A percentile compares a stretch with the other conserved stretches of the same genome.
phyloP scores from a whole-genome alignment of 176 grass and related monocot species.

The Oryza officinalis region DNA sequence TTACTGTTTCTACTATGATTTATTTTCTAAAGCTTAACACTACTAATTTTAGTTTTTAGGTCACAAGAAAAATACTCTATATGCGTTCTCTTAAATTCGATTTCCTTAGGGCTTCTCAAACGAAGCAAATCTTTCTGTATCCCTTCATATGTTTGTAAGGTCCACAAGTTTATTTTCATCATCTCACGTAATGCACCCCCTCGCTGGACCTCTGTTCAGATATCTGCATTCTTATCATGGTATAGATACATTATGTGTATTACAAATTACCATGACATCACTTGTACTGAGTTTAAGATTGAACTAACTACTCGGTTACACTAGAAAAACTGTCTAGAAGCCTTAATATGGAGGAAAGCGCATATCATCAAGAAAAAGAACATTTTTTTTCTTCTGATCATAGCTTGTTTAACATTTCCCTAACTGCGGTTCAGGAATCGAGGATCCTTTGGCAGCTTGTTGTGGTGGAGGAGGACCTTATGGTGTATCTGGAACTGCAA shows the following conservation, averaged over 20 bases:
- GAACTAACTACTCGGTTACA: not conserved
- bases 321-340: not conserved
- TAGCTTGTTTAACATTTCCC: not conserved
- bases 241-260: not conserved
- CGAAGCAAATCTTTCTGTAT: not conserved
- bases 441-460: slow-evolving; percentile 59
- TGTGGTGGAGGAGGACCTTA: slow-evolving; percentile 68
- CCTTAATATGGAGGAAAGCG: not conserved
- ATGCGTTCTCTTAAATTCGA: not conserved
- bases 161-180: not conserved
- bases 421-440: slow-evolving; percentile 54
- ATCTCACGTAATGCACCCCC: not conserved
- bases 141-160: not conserved
- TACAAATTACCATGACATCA: not conserved
- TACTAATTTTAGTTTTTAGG: not conserved
- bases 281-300: not conserved
- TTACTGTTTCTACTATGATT: not conserved
- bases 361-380: not conserved
- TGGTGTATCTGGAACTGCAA: slow-evolving; percentile 39
- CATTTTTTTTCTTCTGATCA: not conserved
- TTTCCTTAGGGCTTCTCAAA: not conserved
- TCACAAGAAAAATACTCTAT: slow-evolving; percentile 11
- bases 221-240: no score
- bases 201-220: no score
- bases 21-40: not conserved